A percentile compares a stretch with the other conserved stretches of the same genome.
These are phyloP conservation scores for Lotus japonicus DNA, from an alignment of 306 rosid species.

Conservation along the genomic window DNA sequence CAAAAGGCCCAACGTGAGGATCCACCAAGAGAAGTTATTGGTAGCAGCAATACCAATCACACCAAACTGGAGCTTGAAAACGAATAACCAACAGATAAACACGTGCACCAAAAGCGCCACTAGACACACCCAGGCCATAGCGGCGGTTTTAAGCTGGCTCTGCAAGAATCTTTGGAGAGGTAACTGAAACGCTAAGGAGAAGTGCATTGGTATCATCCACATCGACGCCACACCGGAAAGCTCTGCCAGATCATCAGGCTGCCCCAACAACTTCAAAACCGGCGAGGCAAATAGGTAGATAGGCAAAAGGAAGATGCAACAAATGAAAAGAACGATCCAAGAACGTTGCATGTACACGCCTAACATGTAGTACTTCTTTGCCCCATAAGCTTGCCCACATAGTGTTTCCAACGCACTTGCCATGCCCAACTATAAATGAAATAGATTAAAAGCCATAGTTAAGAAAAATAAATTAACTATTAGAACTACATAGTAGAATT, in stretches of 20 bases:
- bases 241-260: slow-evolving; percentile 50
- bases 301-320: slow-evolving; percentile 55
- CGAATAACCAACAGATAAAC: slow-evolving; percentile 55
- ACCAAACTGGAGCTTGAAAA: slow-evolving; percentile 44
- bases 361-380: slow-evolving; percentile 62
- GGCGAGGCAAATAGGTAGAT: slow-evolving; percentile 52
- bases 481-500: neutral
- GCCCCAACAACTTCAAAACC: slow-evolving; percentile 48
- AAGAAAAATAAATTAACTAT: neutral
- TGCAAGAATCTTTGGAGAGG: slow-evolving; percentile 63
- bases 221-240: slow-evolving; percentile 40
- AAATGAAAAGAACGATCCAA: slow-evolving; percentile 61
- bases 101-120: slow-evolving; percentile 39
- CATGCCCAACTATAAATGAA: slow-evolving; percentile 59
- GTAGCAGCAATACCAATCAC: slow-evolving; percentile 55
- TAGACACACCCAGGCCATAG: slow-evolving; percentile 46
- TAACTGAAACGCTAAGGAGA: slow-evolving; percentile 56
- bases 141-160: slow-evolving; percentile 43
- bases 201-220: slow-evolving; percentile 58
- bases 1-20: slow-evolving; percentile 38
- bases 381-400: slow-evolving; percentile 89
- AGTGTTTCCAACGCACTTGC: slow-evolving; percentile 81
- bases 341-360: slow-evolving; percentile 86
- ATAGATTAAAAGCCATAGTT: neutral
- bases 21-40: slow-evolving; percentile 60